These are phyloP conservation scores for Irpex sp. DNA, from an alignment of 1,284 basidiomycete genomes.

Conservation along the genomic window DNA sequence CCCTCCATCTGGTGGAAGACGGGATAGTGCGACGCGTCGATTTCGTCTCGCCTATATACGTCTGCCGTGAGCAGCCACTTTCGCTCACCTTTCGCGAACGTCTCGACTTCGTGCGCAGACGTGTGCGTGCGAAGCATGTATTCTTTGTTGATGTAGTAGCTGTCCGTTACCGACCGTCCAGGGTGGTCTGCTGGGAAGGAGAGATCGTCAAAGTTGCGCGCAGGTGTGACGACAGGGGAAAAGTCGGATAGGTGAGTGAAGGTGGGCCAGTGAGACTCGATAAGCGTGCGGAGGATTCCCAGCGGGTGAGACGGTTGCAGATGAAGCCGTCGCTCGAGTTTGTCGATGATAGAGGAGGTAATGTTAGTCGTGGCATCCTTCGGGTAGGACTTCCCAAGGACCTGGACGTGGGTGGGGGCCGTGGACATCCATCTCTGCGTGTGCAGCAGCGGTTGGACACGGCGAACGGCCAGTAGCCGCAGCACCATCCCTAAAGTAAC, in stretches of 20 bases:
- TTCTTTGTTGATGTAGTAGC: conserved; percentile 91
- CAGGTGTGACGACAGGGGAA: conserved; percentile 87
- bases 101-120: conserved; percentile 95
- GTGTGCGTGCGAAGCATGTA: conserved; percentile 97
- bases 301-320: conserved; percentile 81
- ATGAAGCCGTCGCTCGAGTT: conserved; percentile 71
- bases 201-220: conserved; percentile 96
- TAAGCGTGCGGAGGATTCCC: conserved; percentile 77
- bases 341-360: conserved; percentile 80
- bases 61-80: conserved; percentile 96
- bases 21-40: conserved; percentile 95
- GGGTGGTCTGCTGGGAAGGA: conserved; percentile 94
- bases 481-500: not conserved
- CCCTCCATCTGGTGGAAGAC: conserved; percentile 99
- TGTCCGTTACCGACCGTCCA: conserved; percentile 86
- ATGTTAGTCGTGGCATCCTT: conserved; percentile 84
- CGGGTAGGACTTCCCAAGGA: conserved; percentile 61
- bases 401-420: conserved; percentile 17
- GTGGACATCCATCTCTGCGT: not conserved
- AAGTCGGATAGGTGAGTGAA: conserved; percentile 70
- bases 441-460: not conserved
- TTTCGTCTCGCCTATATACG: conserved; percentile 98
- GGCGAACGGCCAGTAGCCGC: not conserved
- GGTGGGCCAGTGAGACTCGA: conserved; percentile 80
- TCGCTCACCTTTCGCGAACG: conserved; percentile 74